Base-by-base conservation (phyloP, 805 yeast genomes). In the Candida mattraensis region DNA sequence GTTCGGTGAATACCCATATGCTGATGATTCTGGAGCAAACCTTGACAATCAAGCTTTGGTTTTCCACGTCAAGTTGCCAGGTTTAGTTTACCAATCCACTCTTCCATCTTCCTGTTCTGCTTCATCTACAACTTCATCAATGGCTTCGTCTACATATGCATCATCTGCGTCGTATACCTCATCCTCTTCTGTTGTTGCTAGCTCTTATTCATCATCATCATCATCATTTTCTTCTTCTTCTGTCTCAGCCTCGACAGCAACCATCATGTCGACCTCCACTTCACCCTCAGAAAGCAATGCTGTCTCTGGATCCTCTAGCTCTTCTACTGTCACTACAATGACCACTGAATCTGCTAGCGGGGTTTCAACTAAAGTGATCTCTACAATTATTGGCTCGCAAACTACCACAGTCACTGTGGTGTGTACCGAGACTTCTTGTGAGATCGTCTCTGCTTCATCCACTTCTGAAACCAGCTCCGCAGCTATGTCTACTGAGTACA, bases 21-120 rank as follows among this genome's bases (percentile, higher is more conserved):
- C 60, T 20, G 56, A 50, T 30, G 37, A 19, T 4, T 45, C 56
- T 10, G 63, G 61, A 8, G 29, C 26, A 20, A 42, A 49, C 27
- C 35, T 57, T n/a, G 57, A 54, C 30, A 56, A 55, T 37, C 62
- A 57, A 41, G 54, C 60, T 5, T 33, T 59, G 40, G 52, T 57
- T 18, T 58, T 44, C 39, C 53, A 51, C 22, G 52, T 58, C 15
- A 55, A 55, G 27, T 35, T 58, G 12, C 62, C 63, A 27, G 45
- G 47, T 13, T 42, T 52, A 12, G 28, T 41, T 15, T 44, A 42
- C 24, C 5, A 21, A 5, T 20, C 8, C 33, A 13, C 12, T 12
- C 7, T 13, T 14, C 5, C 9, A 7, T 31, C 31, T 10, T 13
- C 33, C n/a, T 25, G 33, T 5, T 12, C 38, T 13, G 19, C 38